Percentiles rank a stretch among this genome's conserved stretches.
Conservation (phyloP, 257 asterid genomes). For the Cruciata laevipes region DNA sequence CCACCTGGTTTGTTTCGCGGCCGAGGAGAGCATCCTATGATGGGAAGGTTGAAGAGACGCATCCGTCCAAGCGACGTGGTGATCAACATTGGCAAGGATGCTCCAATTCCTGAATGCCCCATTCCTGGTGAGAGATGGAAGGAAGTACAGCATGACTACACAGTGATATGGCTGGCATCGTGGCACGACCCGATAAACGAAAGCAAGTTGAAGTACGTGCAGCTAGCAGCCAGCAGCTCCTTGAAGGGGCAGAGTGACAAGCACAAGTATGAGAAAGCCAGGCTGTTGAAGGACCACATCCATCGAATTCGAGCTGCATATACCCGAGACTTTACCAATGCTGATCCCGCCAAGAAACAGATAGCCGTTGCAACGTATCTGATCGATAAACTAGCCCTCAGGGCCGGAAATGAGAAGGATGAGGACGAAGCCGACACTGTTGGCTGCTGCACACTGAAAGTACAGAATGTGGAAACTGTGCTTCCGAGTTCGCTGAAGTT, state of each 20-base stretch:
- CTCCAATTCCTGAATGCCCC: conserved; percentile 90
- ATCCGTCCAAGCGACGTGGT: conserved; percentile 80
- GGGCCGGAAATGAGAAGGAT: conserved; percentile 99
- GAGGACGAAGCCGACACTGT: conserved; percentile 99
- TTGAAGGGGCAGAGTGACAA: conserved; percentile 97
- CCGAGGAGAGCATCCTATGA: conserved; percentile 99
- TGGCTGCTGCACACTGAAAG: conserved; percentile 98
- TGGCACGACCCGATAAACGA: conserved; percentile 94
- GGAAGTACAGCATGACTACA: conserved; percentile 83
- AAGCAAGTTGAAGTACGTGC: conserved; percentile 83
- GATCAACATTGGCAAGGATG: conserved; percentile 88
- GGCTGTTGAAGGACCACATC: conserved; percentile 76
- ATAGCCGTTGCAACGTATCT: conserved; percentile 99
- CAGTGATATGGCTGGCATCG: conserved; percentile 95
- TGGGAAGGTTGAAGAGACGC: conserved; percentile 88
- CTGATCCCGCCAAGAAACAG: conserved; percentile 77
- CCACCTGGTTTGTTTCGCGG: conserved; percentile 99
- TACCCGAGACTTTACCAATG: conserved; percentile 62
- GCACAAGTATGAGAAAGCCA: conserved; percentile 94
- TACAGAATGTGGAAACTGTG: conserved; percentile 81
- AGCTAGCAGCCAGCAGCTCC: conserved; percentile 91
- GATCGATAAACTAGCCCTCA: conserved; percentile 93
- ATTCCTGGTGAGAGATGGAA: conserved; percentile 95
- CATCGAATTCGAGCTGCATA: conserved; percentile 67
- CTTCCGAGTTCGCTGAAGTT: conserved; percentile 90